A percentile compares a stretch with the other conserved stretches of the same genome.
Conservation (phyloP, 202 grass and related monocot species). For the Carex sylvatica region DNA sequence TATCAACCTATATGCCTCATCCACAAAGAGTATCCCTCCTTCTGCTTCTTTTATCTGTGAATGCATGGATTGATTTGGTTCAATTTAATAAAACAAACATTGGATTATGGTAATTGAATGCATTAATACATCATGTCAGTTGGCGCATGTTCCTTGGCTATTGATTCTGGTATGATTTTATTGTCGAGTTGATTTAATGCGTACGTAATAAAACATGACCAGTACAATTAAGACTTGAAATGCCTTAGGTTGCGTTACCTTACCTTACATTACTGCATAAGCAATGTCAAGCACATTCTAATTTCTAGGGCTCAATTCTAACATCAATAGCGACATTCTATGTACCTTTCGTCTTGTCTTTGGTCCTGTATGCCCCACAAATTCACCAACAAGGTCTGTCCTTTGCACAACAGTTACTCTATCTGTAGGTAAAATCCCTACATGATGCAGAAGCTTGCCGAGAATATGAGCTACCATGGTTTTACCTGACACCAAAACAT, state of each 20-base stretch:
- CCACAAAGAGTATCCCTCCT: constrained; percentile 89
- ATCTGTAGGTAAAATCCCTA: constrained; percentile 81
- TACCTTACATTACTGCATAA: neutral
- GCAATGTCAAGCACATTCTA: neutral
- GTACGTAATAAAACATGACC: neutral
- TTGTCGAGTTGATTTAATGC: neutral
- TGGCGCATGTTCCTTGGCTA: neutral
- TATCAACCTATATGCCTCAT: constrained; percentile 97
- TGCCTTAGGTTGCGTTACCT: neutral
- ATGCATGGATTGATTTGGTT: neutral
- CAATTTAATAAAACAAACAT: constrained; percentile 14
- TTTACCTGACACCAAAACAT: constrained; percentile 67
- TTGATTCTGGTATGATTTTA: neutral
- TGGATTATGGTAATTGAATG: neutral
- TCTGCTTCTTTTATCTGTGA: constrained; percentile 81
- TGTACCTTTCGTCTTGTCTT: constrained; percentile 92
- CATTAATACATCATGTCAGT: neutral
- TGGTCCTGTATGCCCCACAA: constrained; percentile 95
- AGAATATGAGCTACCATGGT: constrained; percentile 97
- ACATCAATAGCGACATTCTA: neutral
- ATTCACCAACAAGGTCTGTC: constrained; percentile 98
- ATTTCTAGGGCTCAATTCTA: neutral
- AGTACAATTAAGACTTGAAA: neutral
- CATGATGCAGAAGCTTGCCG: constrained; percentile 81
- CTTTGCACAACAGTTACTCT: constrained; percentile 96